These are phyloP conservation scores for Osmanthus fragrans DNA, from an alignment of 257 asterid genomes.

Conservation along the genomic window DNA sequence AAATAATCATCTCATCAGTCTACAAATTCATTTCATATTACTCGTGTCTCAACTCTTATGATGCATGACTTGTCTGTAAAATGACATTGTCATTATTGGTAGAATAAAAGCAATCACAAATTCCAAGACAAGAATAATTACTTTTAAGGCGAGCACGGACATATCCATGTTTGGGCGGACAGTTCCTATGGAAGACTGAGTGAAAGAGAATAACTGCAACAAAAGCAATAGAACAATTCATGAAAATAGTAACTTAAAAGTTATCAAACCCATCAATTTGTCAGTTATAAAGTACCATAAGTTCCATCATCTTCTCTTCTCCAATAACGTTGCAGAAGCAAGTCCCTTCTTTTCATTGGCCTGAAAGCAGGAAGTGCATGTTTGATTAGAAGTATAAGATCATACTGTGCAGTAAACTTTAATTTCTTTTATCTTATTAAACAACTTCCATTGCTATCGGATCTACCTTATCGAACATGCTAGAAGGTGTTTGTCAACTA, in stretches of 20 bases:
- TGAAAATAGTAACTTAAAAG: slow-evolving; percentile 16
- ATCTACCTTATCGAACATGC: not conserved
- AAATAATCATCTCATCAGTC: not conserved
- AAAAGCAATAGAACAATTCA: not conserved
- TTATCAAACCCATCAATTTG: not conserved
- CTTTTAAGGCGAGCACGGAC: slow-evolving; percentile 89
- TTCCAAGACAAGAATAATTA: slow-evolving; percentile 56
- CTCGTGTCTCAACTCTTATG: not conserved
- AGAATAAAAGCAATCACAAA: not conserved
- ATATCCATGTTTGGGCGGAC: slow-evolving; percentile 76
- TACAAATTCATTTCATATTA: not conserved
- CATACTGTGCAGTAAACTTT: not conserved
- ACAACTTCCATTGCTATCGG: not conserved
- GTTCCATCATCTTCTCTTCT: slow-evolving; percentile 97
- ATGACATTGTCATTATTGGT: not conserved
- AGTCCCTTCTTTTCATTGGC: slow-evolving; percentile 83
- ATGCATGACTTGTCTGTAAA: not conserved
- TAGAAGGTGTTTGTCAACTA: slow-evolving; percentile 19
- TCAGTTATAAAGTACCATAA: slow-evolving; percentile 50
- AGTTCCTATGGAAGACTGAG: slow-evolving; percentile 70
- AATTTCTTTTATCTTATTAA: too few relatives aligned
- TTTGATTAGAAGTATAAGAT: not conserved
- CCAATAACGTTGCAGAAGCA: slow-evolving; percentile 85
- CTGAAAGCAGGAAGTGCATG: slow-evolving; percentile 40
- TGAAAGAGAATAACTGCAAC: slow-evolving; percentile 86